Evolutionary conservation across 2,329 filamentous ascomycete genomes (phyloP), one percentile per base, ranked within the genome.

Genomic region (Ilyonectria mors-panacis): DNA sequence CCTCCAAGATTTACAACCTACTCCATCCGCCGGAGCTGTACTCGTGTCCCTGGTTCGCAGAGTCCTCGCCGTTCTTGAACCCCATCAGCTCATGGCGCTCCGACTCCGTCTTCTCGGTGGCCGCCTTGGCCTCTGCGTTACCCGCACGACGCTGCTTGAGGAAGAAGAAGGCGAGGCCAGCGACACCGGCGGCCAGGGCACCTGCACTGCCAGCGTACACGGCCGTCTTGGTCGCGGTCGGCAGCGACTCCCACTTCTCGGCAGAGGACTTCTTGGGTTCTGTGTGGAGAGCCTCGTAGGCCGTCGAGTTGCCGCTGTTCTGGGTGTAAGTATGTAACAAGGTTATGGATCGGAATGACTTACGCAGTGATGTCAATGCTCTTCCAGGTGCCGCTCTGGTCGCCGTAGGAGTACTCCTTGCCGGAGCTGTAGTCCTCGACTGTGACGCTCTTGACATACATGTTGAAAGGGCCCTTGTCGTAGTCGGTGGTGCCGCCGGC

Each of bases 401-500:
- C 92, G 28, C 84, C 84, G 73, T 89, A 94, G 51, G 85, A 80
- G 77, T 94, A 95, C 73, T 89, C 87, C 72, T 88, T 88, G 64
- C 89, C 88, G 56, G 84, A 87, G 75, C 87, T 88, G 81, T 87
- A 89, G 72, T 91, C 88, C 60, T 89, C 81, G 2, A 89, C 78
- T 19, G 77, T 77, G 13, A 83, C 83, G 33, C 85, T 88, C 84
- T 93, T 88, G 70, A 95, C 87, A 67, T 88, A 89, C 93, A 95
- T 95, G 73, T 86, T 90, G 82, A 88, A 95, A 0, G 93, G 93
- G 0, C 84, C 91, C 28, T 87, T 76, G 56, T 78, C 77, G 78
- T 91, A 95, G 78, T 94, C 85, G 47, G 92, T 93, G 59, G 83
- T 75, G 65, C 92, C 92, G 61, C 91, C 91, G 64, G 92, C 92